Conservation (phyloP, 2,329 filamentous ascomycete species). For the Trichoderma citrinoviride region DNA sequence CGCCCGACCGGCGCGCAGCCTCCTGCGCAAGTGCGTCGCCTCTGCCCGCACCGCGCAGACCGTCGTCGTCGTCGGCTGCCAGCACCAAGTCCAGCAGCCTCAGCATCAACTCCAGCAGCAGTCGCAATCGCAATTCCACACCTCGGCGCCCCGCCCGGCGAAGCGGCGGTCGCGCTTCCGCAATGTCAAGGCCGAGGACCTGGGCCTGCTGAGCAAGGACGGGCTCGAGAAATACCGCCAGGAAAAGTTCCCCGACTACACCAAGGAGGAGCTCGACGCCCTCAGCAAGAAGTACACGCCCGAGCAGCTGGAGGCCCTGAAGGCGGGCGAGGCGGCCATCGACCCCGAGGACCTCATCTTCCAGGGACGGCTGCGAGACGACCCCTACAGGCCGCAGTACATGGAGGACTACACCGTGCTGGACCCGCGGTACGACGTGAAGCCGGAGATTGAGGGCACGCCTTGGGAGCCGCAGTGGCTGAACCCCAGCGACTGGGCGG, state of each 20-base stretch:
- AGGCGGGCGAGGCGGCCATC: conserved; percentile 76
- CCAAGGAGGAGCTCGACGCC: conserved; percentile 59
- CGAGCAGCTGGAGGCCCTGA: conserved; percentile 76
- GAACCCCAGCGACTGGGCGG: conserved; percentile 55
- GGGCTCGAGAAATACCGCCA: conserved; percentile 45
- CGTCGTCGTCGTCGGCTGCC: conserved; percentile 23
- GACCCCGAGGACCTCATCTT: conserved; percentile 69
- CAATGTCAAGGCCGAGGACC: conserved; percentile 51
- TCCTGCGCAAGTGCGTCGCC: conserved; percentile 51
- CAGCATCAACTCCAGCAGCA: too few relatives aligned
- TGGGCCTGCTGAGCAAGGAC: conserved; percentile 48
- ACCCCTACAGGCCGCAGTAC: conserved; percentile 71
- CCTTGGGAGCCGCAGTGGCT: conserved; percentile 57
- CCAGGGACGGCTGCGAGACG: conserved; percentile 68
- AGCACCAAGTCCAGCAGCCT: conserved; percentile 26
- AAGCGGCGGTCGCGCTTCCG: conserved; percentile 51
- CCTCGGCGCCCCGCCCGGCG: conserved; percentile 43
- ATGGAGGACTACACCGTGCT: conserved; percentile 79
- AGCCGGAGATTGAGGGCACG: conserved; percentile 48
- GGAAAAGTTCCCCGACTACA: conserved; percentile 61
- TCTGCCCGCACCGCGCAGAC: conserved; percentile 30
- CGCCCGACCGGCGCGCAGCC: conserved; percentile 53
- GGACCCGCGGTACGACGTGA: conserved; percentile 75
- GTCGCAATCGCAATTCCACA: conserved; percentile 44
- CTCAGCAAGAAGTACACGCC: conserved; percentile 71